These are phyloP conservation scores for Exserohilum turcica DNA, from an alignment of 2,329 filamentous ascomycete genomes.

Conservation along the genomic window DNA sequence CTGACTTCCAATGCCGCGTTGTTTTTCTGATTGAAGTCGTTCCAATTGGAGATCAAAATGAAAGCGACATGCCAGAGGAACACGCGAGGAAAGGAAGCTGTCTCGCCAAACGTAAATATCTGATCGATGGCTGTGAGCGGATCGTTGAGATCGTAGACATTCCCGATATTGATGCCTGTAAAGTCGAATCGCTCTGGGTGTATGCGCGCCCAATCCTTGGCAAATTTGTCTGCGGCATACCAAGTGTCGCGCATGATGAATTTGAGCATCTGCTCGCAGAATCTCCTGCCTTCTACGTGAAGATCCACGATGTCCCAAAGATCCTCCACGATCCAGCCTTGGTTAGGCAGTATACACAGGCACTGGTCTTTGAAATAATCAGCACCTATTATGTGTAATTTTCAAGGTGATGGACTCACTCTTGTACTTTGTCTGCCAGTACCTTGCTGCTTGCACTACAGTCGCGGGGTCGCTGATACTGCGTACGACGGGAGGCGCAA, in stretches of 20 bases:
- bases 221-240: constrained; percentile 25
- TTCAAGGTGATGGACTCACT: not conserved
- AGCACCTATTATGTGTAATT: not conserved
- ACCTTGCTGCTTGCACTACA: constrained; percentile 27
- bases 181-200: constrained; percentile 28
- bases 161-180: constrained; percentile 20
- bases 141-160: constrained; percentile 25
- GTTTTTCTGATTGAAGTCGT: constrained; percentile 1
- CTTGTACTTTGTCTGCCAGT: constrained; percentile 32
- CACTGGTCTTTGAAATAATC: constrained; percentile 18
- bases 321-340: constrained; percentile 36
- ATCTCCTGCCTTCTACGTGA: constrained; percentile 34
- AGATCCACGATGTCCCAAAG: constrained; percentile 45
- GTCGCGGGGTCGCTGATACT: constrained; percentile 21
- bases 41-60: constrained; percentile 30
- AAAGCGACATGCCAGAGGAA: constrained; percentile 41
- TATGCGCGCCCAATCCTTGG: constrained; percentile 26
- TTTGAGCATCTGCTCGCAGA: constrained; percentile 35
- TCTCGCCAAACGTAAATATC: constrained; percentile 37
- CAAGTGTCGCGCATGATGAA: constrained; percentile 36
- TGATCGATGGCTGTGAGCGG: constrained; percentile 32
- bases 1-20: not conserved
- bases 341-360: constrained; percentile 34
- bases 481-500: constrained; percentile 33
- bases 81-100: constrained; percentile 22